Evolutionary conservation across 2,329 filamentous ascomycete genomes (phyloP).

Genomic region (Talaromyces albobiverticillius): DNA sequence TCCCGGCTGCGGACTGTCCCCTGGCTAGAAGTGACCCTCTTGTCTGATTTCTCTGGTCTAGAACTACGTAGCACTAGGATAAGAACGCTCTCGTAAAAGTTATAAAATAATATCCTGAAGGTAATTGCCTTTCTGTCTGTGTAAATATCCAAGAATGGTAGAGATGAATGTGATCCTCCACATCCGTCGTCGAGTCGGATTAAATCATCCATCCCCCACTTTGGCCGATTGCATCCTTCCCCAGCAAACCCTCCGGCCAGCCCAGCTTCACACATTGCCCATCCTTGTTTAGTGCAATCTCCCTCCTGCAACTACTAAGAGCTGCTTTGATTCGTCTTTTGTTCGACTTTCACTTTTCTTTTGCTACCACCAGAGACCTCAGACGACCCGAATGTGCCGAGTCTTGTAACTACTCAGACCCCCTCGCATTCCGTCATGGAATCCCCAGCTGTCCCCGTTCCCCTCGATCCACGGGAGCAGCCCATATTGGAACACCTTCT

Average conservation of each 20-base stretch:
- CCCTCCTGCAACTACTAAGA: background rate
- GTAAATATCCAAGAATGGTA: background rate
- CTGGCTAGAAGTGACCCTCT: too few species aligned
- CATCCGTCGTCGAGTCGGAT: background rate
- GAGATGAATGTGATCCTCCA: background rate
- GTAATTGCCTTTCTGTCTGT: background rate
- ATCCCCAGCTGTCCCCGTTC: constrained; percentile 58
- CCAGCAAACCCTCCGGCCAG: background rate
- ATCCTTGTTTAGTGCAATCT: background rate
- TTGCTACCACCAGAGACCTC: too few species aligned
- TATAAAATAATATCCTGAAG: too few species aligned
- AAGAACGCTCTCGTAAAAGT: too few species aligned
- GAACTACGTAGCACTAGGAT: too few species aligned
- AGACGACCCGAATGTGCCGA: too few species aligned
- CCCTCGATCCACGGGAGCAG: constrained; percentile 62
- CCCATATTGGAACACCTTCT: constrained; percentile 62
- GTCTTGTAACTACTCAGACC: background rate
- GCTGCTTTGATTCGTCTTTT: background rate
- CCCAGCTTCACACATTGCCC: too few species aligned
- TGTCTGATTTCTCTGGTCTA: too few species aligned
- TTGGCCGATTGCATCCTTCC: constrained; percentile 8
- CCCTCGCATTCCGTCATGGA: constrained; percentile 50
- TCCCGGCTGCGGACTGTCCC: too few species aligned
- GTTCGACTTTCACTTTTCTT: too few species aligned
- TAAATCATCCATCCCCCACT: constrained; percentile 3